phyloP scores from a whole-genome alignment of 1,284 basidiomycete genomes.

The Grifola frondosa region DNA sequence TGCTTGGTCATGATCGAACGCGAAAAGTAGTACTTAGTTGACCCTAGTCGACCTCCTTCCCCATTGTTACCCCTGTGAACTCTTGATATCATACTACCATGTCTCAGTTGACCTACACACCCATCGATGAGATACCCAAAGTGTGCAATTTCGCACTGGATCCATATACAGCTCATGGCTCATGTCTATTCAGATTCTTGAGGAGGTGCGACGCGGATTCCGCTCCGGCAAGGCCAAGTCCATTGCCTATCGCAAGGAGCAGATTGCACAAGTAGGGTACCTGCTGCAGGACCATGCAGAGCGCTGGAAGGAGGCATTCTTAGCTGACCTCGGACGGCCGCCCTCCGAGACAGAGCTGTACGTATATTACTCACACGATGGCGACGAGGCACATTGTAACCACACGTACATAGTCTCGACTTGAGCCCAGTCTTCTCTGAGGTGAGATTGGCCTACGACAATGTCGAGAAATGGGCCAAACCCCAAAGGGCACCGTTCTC shows the following conservation, averaged over 20 bases:
- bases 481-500: slow-evolving; percentile 52
- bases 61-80: too few species aligned
- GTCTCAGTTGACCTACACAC: slow-evolving; percentile 1
- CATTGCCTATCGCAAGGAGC: slow-evolving; percentile 63
- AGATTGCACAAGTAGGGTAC: slow-evolving; percentile 65
- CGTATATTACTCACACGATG: slow-evolving; percentile 8
- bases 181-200: slow-evolving; percentile 47
- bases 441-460: slow-evolving; percentile 60
- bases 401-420: slow-evolving; percentile 49
- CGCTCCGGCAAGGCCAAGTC: slow-evolving; percentile 57
- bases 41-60: too few species aligned
- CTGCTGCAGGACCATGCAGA: slow-evolving; percentile 64
- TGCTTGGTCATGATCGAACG: too few species aligned
- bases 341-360: slow-evolving; percentile 56
- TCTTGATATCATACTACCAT: too few species aligned
- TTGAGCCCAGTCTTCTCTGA: slow-evolving; percentile 56
- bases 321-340: slow-evolving; percentile 58
- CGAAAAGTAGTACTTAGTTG: too few species aligned
- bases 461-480: slow-evolving; percentile 70
- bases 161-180: neutral
- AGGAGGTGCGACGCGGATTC: slow-evolving; percentile 51
- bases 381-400: too few species aligned
- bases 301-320: slow-evolving; percentile 54
- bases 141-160: slow-evolving; percentile 1
- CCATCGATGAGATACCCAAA: slow-evolving; percentile 6